A percentile compares a stretch with the other conserved stretches of the same genome.
Conservation (phyloP, 306 rosid species). For the Carpinus viminea region DNA sequence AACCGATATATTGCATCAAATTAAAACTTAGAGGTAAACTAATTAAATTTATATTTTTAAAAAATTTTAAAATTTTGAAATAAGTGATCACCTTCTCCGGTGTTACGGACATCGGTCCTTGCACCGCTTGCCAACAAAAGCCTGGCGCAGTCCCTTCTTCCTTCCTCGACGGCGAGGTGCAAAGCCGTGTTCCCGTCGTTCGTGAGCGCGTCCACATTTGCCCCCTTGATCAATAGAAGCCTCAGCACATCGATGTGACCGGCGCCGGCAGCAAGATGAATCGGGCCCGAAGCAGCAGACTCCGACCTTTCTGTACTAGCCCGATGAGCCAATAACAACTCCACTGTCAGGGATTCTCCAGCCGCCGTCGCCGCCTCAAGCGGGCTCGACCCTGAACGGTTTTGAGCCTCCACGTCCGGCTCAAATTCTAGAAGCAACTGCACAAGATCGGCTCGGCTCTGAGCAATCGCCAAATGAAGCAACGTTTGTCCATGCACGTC, state of each 20-base stretch:
- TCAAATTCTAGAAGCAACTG: conserved; percentile 72
- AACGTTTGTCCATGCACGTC: conserved; percentile 59
- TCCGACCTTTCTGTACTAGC: conserved; percentile 61
- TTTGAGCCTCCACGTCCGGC: conserved; percentile 55
- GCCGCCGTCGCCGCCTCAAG: conserved; percentile 61
- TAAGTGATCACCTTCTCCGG: conserved; percentile 41
- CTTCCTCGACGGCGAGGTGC: conserved; percentile 64
- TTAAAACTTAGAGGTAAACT: no score
- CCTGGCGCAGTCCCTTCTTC: conserved; percentile 56
- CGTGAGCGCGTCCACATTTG: conserved; percentile 48
- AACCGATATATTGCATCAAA: no score
- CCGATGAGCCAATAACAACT: conserved; percentile 66
- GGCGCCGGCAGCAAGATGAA: conserved; percentile 54
- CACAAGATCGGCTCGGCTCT: conserved; percentile 59
- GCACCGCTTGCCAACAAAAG: conserved; percentile 67
- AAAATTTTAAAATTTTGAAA: no score
- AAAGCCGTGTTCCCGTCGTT: conserved; percentile 73
- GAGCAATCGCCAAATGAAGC: conserved; percentile 60
- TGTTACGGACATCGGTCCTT: conserved; percentile 36
- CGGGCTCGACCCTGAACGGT: conserved; percentile 49
- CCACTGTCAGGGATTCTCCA: conserved; percentile 62
- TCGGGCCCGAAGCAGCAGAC: conserved; percentile 48
- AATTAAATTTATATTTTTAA: no score
- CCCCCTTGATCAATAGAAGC: conserved; percentile 69
- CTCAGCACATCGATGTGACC: conserved; percentile 76